Base-by-base conservation (phyloP, 2,329 filamentous ascomycete genomes). In the Catunica adiposa region DNA sequence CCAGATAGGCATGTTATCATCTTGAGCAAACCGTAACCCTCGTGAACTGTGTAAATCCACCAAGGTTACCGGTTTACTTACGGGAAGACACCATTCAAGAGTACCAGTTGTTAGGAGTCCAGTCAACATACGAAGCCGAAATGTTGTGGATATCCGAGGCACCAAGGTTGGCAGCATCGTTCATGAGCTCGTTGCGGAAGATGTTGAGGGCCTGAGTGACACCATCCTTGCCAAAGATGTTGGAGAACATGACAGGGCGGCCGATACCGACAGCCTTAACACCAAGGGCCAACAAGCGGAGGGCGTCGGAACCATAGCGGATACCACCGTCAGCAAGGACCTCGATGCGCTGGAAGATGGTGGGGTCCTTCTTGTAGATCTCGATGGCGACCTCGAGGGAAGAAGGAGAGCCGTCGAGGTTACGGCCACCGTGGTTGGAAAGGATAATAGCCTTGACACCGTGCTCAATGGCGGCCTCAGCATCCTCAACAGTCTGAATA, bases 191-290 rank as follows among this genome's bases (percentile, higher is more conserved):
- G 56, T 70, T 66, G 67, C 73, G 75, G 61, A 78, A 64, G 9
- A 78, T 67, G 7, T 64, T 46, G 48, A 70, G 65, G 29, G 64
- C 70, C 64, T 68, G 70, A 61, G 68, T 64, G 1, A 78, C 71
- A 47, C 76, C 75, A 6, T 70, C 68, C 50, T 67, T 63, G 4
- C 75, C 76, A 59, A 70, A 78, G 48, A 74, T 63, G 64, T 77
- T 78, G 59, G 72, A 51, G 44, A 59, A 59, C 57, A 59, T 56
- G 3, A 57, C 44, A 8, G 73, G 70, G 0, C 76, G 64, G 15
- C 74, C 75, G 0, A 79, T 59, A 14, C 75, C 67, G 4, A 72
- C 70, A 11, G 68, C 69, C 60, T 66, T 67, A 55, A 71, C 71
- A 8, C 71, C 70, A 14, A 72, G 67, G 1, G 69, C 65, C n/a